A percentile compares a stretch with the other conserved stretches of the same genome.
These are phyloP conservation scores for Corrigiola litoralis DNA, from an alignment of 179 eudicot genomes.

Conservation along the genomic window DNA sequence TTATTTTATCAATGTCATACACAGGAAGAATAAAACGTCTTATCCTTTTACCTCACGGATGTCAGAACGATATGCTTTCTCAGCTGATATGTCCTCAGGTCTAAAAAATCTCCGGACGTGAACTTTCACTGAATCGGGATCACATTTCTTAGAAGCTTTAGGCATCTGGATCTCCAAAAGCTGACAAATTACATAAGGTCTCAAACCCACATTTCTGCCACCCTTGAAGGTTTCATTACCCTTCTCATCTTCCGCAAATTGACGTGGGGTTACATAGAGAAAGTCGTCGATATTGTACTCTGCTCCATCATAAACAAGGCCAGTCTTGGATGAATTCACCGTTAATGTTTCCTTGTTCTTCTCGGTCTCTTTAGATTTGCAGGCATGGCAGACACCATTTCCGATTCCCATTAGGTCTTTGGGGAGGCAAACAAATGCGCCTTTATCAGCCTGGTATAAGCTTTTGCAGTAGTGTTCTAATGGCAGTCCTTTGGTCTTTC, in stretches of 20 bases:
- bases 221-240: constrained; percentile 56
- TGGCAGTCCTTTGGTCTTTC: constrained; percentile 70
- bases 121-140: constrained; percentile 39
- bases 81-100: constrained; percentile 86
- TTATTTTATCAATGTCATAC: not conserved
- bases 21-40: not conserved
- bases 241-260: constrained; percentile 44
- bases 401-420: constrained; percentile 57
- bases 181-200: constrained; percentile 76
- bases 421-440: constrained; percentile 70
- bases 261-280: constrained; percentile 61
- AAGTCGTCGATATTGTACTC: constrained; percentile 69
- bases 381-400: constrained; percentile 65
- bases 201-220: constrained; percentile 93
- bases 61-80: constrained; percentile 88
- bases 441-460: constrained; percentile 70
- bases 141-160: constrained; percentile 38
- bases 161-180: constrained; percentile 50
- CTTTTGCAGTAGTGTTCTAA: constrained; percentile 78
- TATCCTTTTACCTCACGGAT: constrained; percentile 65
- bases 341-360: constrained; percentile 38
- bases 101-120: constrained; percentile 77
- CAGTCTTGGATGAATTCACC: constrained; percentile 44
- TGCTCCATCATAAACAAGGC: constrained; percentile 53
- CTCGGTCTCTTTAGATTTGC: constrained; percentile 39